Evolutionary conservation across 331 rosid genomes (phyloP), one percentile per base, ranked within the genome.

Genomic region (Quercus phellos): DNA sequence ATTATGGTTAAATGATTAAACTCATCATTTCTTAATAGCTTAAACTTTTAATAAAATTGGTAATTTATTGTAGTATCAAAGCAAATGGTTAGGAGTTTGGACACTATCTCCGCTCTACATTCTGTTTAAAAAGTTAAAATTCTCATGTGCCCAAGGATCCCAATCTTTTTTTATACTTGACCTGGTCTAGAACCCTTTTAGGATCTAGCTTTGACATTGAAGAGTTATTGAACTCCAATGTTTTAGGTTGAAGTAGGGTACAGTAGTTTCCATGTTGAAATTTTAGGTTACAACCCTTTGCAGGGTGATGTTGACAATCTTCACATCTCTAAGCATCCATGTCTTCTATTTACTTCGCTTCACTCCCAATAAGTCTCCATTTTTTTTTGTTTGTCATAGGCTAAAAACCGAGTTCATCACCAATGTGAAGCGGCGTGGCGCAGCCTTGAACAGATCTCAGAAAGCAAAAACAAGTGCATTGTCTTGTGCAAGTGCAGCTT

Each of bases 401-500:
- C 72, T 91, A 68, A 93, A 91, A 54, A 82, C 68, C 0, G 93
- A 88, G 78, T 92, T 95, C 87, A 93, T 93, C 84, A 26, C 88
- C 87, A 84, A 89, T 0, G 92, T 92, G 75, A 94, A 93, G 84
- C 97, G 91, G 72, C 96, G 98, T 14, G 98, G 99, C 1, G 90
- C 93, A 12, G 98, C 94, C 58, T 90, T 89, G 46, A 89, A 91
- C 34, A 91, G 87, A 84, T 97, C 99, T 42, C 84, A 97, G 82
- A 95, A 95, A 81, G 53, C 78, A 71, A 91, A 96, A 0, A 38
- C 2, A 0, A 90, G 97, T 81, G 98, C 99, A 64, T 51, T 95
- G 42, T 95, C 99, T 63, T 97, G 97, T 71, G 98, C 99, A 55
- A 92, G 97, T 88, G 69, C 99, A 42, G 98, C 99, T 61, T 92